A percentile compares a stretch with the other conserved stretches of the same genome.
Evolutionary conservation across 2,329 filamentous ascomycete species (phyloP).

Genomic region (Coniochaeta sp.): DNA sequence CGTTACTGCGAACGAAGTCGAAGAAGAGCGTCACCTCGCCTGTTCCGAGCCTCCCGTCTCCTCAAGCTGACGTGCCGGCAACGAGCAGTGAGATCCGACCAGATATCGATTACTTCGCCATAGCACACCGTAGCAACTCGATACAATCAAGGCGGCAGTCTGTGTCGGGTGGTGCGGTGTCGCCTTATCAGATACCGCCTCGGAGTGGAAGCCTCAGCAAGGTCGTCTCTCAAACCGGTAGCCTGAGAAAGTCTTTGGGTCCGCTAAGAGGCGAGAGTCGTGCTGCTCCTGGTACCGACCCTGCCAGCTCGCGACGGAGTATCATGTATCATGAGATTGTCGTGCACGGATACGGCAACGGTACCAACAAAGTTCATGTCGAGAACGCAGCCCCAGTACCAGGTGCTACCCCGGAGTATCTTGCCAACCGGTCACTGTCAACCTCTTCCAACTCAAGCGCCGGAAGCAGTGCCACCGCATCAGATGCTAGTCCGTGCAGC

Average conservation of each 20-base stretch:
- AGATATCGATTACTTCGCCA: constrained; percentile 47
- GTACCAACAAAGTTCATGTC: constrained; percentile 31
- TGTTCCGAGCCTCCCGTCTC: background rate
- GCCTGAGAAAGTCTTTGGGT: constrained; percentile 9
- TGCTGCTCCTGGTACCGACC: background rate
- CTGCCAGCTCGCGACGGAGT: constrained; percentile 5
- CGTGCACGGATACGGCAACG: constrained; percentile 46
- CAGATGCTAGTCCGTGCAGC: background rate
- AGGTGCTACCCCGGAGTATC: background rate
- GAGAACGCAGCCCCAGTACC: constrained; percentile 5
- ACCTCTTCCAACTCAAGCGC: background rate
- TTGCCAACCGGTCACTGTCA: constrained; percentile 8
- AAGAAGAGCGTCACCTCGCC: background rate
- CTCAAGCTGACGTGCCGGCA: background rate
- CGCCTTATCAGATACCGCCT: constrained; percentile 9
- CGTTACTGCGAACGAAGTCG: background rate
- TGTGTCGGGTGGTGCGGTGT: background rate
- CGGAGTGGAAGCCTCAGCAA: constrained; percentile 19
- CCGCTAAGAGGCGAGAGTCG: background rate
- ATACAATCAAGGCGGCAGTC: constrained; percentile 4
- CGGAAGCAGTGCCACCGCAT: background rate
- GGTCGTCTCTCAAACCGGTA: constrained; percentile 18
- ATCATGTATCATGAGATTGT: constrained; percentile 42
- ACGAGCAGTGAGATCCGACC: constrained; percentile 36
- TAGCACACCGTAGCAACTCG: constrained; percentile 25